These are phyloP conservation scores for Ogataea kodamae DNA, from an alignment of 805 yeast genomes.

Conservation along the genomic window DNA sequence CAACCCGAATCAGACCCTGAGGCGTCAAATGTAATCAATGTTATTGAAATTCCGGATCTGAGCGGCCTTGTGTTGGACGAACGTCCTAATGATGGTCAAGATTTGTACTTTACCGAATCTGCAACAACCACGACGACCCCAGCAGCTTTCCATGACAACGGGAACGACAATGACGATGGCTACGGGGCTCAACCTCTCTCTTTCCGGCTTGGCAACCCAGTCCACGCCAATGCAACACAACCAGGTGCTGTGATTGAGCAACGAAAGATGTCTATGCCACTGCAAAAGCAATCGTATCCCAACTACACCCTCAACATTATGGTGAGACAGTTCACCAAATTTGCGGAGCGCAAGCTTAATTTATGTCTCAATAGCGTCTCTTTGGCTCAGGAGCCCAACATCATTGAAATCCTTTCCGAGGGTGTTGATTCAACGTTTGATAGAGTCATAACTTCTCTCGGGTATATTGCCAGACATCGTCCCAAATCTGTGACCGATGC, in stretches of 20 bases:
- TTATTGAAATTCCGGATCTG: constrained; percentile 27
- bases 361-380: constrained; percentile 64
- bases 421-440: constrained; percentile 88
- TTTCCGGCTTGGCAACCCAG: constrained; percentile 25
- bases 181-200: constrained; percentile 27
- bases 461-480: constrained; percentile 82
- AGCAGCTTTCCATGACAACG: constrained; percentile 1
- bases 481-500: constrained; percentile 97
- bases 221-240: constrained; percentile 10
- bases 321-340: constrained; percentile 92
- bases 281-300: constrained; percentile 54
- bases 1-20: constrained; percentile 5
- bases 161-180: constrained; percentile 15
- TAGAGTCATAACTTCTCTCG: constrained; percentile 77
- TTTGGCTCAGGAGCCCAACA: constrained; percentile 69
- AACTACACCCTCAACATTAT: constrained; percentile 93
- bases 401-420: constrained; percentile 72
- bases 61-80: constrained; percentile 9
- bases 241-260: constrained; percentile 16
- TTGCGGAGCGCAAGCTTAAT: constrained; percentile 84
- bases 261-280: constrained; percentile 51
- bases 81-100: neutral
- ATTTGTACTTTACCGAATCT: neutral
- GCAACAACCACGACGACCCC: neutral
- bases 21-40: constrained; percentile 8